Conservation (phyloP, 116 monocot genomes). For the Dioscorea cayenensis region DNA sequence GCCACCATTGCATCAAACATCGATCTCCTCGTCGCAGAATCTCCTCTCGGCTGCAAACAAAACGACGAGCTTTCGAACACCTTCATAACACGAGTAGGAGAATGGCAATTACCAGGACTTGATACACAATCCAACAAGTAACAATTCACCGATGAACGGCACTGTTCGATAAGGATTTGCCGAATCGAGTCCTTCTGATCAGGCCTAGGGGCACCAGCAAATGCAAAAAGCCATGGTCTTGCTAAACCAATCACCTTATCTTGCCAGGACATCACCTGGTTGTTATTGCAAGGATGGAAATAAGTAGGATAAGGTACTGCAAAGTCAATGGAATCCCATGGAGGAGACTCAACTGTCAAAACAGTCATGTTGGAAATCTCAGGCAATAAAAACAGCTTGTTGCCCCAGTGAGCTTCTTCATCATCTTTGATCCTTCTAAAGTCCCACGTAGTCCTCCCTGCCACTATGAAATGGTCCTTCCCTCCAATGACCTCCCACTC, state of each 20-base stretch:
- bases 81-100: neutral
- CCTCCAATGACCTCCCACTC: conserved; percentile 3
- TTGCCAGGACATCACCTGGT: neutral
- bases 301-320: neutral
- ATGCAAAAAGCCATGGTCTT: neutral
- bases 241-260: neutral
- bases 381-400: neutral
- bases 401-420: neutral
- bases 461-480: conserved; percentile 1
- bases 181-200: neutral
- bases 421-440: neutral
- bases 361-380: neutral
- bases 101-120: neutral
- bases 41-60: neutral
- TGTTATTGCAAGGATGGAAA: neutral
- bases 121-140: neutral
- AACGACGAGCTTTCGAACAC: neutral
- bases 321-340: neutral
- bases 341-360: neutral
- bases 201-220: neutral
- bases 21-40: neutral
- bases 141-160: neutral
- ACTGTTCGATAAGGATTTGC: neutral
- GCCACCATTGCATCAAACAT: neutral
- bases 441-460: neutral